Evolutionary conservation across 2,329 filamentous ascomycete species (phyloP).

Genomic region (Thielaviopsis euricoi): DNA sequence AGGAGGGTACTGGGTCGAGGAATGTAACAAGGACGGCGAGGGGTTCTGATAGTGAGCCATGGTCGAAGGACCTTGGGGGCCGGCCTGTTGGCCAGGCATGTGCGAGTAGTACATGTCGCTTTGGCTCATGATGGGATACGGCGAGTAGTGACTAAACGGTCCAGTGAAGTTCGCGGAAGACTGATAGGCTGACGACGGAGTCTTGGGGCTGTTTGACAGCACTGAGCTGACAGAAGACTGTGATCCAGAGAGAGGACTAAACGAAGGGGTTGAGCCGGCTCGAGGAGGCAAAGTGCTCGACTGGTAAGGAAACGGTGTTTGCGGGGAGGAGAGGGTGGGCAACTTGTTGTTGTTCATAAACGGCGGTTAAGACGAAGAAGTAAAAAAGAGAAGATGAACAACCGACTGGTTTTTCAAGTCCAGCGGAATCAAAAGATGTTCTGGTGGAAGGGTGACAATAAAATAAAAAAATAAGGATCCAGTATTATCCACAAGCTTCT

Average conservation of each 20-base stretch:
- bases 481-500: conserved; percentile 2
- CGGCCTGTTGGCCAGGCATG: conserved; percentile 60
- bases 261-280: conserved; percentile 51
- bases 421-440: background rate
- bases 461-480: background rate
- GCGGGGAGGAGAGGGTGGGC: conserved; percentile 53
- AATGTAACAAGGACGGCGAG: conserved; percentile 60
- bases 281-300: conserved; percentile 61
- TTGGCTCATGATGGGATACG: conserved; percentile 59
- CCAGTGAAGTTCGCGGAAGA: conserved; percentile 28
- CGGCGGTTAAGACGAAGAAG: conserved; percentile 24
- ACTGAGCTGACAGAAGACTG: conserved; percentile 38
- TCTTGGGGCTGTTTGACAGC: conserved; percentile 52
- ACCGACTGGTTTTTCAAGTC: background rate
- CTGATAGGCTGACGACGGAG: conserved; percentile 54
- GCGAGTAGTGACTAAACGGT: conserved; percentile 25
- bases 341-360: conserved; percentile 54
- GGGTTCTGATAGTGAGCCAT: conserved; percentile 67
- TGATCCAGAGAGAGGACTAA: conserved; percentile 33
- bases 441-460: background rate
- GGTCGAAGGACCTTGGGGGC: conserved; percentile 42
- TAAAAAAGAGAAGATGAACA: background rate
- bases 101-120: conserved; percentile 79
- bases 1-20: conserved; percentile 51
- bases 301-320: conserved; percentile 51